Base-by-base conservation (phyloP, 2,329 filamentous ascomycete genomes). In the Colletotrichum acutatum region DNA sequence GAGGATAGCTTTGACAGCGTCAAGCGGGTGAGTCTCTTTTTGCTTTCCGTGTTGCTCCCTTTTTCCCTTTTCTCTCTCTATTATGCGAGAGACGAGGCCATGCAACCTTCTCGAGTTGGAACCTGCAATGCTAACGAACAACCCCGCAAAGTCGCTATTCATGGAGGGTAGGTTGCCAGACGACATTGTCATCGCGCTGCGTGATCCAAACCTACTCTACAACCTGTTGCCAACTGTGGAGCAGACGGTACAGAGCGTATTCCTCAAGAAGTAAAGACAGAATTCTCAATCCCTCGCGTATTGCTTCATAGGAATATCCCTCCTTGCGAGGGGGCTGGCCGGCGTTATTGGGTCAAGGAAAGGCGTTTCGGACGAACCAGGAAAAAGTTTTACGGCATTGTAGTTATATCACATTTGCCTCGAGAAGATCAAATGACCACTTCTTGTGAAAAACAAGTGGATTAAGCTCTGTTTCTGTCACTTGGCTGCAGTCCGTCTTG, bases 1-100 rank as follows among this genome's bases (percentile, higher is more conserved):
- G 96, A 99, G 85, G 93, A 93, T 64, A 88, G 85, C 66, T 98
- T 97, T 81, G 92, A 92, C 32, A 90, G 91, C 42, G 91, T 98
- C 12, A 92, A 92, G 80, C 87, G 88, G 86, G 93, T 94, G 82
- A 79, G 89, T 83, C 64, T 67, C 6, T 7, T 11, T 19, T 12
- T 68, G n/a, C n/a, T 22, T 66, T 5, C 19, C 54, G 24, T 30
- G 26, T 57, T 4, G 19, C 53, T 56, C 30, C 32, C 14, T 14
- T 65, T 64, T 52, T 53, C n/a, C n/a, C n/a, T n/a, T n/a, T 42
- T 49, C 37, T 56, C 32, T 24, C 26, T n/a, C 32, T 54, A 9
- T 66, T 53, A 12, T 53, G 30, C 5, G 11, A 63, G 68, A 76
- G 34, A 75, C 5, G 5, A 42, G 16, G 6, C 37, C 3, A 42